A percentile compares a stretch with the other conserved stretches of the same genome.
Evolutionary conservation across 768 basidiomycete genomes (phyloP).

Genomic region (Butyriboletus loyo): DNA sequence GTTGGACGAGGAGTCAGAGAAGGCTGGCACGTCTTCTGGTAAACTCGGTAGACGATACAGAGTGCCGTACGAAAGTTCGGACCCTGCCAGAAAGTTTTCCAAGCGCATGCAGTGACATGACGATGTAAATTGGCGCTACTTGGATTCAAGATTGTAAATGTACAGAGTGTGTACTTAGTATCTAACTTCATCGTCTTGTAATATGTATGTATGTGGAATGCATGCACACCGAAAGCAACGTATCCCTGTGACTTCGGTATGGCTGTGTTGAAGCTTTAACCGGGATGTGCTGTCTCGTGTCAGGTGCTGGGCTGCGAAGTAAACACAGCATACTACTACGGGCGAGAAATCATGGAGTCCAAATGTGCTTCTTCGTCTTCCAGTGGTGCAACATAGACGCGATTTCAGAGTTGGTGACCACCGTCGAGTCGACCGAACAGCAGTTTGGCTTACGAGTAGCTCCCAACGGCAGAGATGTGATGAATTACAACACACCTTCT

Average conservation of each 20-base stretch:
- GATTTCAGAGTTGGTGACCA: no score
- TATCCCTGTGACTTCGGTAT: background rate
- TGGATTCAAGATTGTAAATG: background rate
- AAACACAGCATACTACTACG: no score
- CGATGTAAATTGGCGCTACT: background rate
- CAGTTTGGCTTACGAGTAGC: no score
- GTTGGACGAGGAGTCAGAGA: conserved; percentile 6
- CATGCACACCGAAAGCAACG: background rate
- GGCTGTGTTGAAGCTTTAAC: no score
- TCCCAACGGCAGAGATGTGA: no score
- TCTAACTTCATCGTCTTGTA: background rate
- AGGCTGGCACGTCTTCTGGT: background rate
- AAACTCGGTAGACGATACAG: conserved; percentile 9
- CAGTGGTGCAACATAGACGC: no score
- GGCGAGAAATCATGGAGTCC: no score
- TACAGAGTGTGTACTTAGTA: background rate
- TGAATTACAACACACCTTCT: no score
- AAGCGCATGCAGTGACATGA: background rate
- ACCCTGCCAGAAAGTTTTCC: background rate
- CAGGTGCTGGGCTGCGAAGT: no score
- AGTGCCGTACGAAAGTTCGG: background rate
- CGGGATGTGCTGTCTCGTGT: no score
- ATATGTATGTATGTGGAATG: background rate
- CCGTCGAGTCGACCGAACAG: no score
- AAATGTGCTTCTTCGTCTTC: no score